These are phyloP conservation scores for Phallus indusiatus DNA, from an alignment of 768 basidiomycete genomes.

Conservation along the genomic window DNA sequence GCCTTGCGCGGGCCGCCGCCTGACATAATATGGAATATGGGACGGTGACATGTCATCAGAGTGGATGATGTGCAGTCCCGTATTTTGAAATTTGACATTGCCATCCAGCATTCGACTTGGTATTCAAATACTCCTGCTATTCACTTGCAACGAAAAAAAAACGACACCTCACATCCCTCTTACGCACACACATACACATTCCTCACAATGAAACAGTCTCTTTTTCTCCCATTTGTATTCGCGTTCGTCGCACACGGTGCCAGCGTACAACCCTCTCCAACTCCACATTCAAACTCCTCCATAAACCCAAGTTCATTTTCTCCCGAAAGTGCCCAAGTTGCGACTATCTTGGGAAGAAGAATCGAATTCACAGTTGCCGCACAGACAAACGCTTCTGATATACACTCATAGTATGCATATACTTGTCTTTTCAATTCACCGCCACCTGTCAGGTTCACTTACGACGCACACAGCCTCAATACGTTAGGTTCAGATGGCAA, in stretches of 20 bases:
- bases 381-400: neutral
- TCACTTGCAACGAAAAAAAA: neutral
- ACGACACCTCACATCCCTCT: neutral
- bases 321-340: neutral
- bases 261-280: neutral
- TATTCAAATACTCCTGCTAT: neutral
- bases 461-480: constrained; percentile 29
- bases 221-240: neutral
- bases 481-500: constrained; percentile 35
- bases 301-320: neutral
- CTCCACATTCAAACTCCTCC: neutral
- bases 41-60: no score
- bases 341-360: neutral
- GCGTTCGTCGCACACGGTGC: neutral
- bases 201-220: neutral
- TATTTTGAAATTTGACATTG: no score
- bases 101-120: no score
- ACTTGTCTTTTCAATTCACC: neutral
- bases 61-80: no score
- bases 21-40: no score
- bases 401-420: neutral
- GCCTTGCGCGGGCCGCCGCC: no score
- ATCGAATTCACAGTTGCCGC: neutral
- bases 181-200: neutral
- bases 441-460: neutral